Evolutionary conservation across 2,329 filamentous ascomycete species (phyloP).

Genomic region (Beauveria bassiana): DNA sequence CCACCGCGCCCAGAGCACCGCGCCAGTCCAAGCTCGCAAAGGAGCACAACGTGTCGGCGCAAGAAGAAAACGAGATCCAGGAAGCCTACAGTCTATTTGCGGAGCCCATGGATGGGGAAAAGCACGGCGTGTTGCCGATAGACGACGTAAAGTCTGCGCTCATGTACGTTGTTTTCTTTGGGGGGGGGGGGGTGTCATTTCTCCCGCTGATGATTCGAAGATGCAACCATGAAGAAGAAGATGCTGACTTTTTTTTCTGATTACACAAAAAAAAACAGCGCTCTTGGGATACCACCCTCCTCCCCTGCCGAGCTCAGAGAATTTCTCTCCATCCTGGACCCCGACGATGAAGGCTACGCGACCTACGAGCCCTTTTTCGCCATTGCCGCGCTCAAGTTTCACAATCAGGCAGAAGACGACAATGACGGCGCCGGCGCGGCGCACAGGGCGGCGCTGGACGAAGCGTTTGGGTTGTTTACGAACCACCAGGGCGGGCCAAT

Average conservation of each 20-base stretch:
- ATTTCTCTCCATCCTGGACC: slow-evolving; percentile 75
- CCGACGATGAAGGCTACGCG: slow-evolving; percentile 69
- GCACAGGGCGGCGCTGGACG: slow-evolving; percentile 62
- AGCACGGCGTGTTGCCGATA: slow-evolving; percentile 61
- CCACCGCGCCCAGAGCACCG: slow-evolving; percentile 25
- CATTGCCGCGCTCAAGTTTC: slow-evolving; percentile 80
- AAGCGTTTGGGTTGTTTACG: slow-evolving; percentile 77
- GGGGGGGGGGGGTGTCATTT: too few species aligned
- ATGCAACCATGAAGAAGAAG: not conserved
- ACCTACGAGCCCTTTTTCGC: slow-evolving; percentile 77
- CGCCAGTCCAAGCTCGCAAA: slow-evolving; percentile 85
- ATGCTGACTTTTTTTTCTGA: too few species aligned
- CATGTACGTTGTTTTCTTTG: slow-evolving; percentile 44
- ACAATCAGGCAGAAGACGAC: slow-evolving; percentile 46
- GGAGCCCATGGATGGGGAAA: slow-evolving; percentile 62
- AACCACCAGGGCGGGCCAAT: slow-evolving; percentile 52
- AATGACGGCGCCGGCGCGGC: slow-evolving; percentile 28
- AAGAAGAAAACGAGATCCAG: slow-evolving; percentile 82
- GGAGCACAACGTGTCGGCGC: slow-evolving; percentile 76
- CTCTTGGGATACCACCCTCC: slow-evolving; percentile 67
- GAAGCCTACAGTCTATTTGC: slow-evolving; percentile 84
- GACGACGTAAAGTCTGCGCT: slow-evolving; percentile 64
- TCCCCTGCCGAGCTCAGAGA: slow-evolving; percentile 61
- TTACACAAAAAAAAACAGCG: slow-evolving; percentile 39
- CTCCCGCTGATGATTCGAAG: not conserved